These are phyloP conservation scores for Vitis amurensis DNA, from an alignment of 164 flowering plant species.

Conservation along the genomic window DNA sequence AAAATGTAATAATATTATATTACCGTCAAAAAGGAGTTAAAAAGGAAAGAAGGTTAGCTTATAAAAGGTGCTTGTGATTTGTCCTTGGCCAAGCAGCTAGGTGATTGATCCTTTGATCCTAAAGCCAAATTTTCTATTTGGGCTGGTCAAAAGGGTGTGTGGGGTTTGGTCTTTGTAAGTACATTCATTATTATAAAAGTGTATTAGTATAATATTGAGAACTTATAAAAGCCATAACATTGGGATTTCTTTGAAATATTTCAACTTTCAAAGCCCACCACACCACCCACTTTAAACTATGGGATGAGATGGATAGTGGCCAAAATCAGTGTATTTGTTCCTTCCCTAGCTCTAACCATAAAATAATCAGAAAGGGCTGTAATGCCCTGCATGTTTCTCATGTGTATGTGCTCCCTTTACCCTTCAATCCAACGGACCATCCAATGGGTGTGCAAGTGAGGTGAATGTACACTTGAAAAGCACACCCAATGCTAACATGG, in stretches of 20 bases:
- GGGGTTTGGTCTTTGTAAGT: conserved; percentile 11
- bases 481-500: background rate
- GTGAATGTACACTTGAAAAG: background rate
- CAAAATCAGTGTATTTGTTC: conserved; percentile 21
- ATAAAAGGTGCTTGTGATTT: too few species aligned
- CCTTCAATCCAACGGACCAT: background rate
- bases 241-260: conserved; percentile 1
- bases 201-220: too few species aligned
- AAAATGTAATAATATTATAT: too few species aligned
- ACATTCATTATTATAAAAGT: too few species aligned
- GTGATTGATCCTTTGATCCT: conserved; percentile 10
- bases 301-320: conserved; percentile 12
- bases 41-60: too few species aligned
- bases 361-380: background rate
- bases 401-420: too few species aligned
- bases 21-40: too few species aligned
- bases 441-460: background rate
- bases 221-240: background rate
- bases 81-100: background rate
- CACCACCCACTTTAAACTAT: background rate
- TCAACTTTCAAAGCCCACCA: background rate
- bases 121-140: conserved; percentile 8
- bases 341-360: background rate
- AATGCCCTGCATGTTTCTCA: too few species aligned
- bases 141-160: conserved; percentile 13